Evolutionary conservation across 306 rosid species (phyloP), one percentile per base, ranked within the genome.

Genomic region (Phaseolus lunatus): DNA sequence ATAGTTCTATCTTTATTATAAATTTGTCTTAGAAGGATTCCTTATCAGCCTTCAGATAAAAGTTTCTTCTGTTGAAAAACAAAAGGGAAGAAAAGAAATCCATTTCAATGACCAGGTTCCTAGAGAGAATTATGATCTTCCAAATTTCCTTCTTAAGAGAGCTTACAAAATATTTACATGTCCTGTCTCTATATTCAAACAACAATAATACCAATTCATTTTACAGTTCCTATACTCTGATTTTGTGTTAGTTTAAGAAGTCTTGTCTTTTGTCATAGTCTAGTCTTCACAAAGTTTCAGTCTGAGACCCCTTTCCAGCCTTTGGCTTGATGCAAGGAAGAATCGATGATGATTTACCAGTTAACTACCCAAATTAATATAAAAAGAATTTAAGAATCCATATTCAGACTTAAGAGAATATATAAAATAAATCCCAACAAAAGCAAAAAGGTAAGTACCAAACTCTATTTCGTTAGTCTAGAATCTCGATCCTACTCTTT

Each of bases 381-480:
- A 20, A 3, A 39, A 3, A 5, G 27, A 41, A 73, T 68, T 16
- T 9, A 67, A 58, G 73, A 79, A 73, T 22, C 44, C 43, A 69
- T 37, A 16, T 20, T 37, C 52, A 67, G 14, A 80, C 49, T 75
- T 19, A 9, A 19, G 59, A 20, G 26, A 53, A 2, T 20, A 53
- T 20, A 53, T 19, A 27, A 53, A 53, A 61, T 53, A 62, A 11
- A 33, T 44, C 35, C 49, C 22, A 70, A 19, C 33, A 54, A 79
- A 75, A 47, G 70, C 19, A 54, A 49, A 35, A 65, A 37, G 35
- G 67, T 48, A 64, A 77, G 63, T n/a, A 78, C 13, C 19, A 58
- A 61, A 73, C 37, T 22, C 54, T 53, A 63, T 54, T 24, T 47
- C 71, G 54, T 44, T 19, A 9, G 59, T 53, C 15, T 27, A 20